These are phyloP conservation scores for Ganoderma multipileum DNA, from an alignment of 1,284 basidiomycete genomes.

Conservation along the genomic window DNA sequence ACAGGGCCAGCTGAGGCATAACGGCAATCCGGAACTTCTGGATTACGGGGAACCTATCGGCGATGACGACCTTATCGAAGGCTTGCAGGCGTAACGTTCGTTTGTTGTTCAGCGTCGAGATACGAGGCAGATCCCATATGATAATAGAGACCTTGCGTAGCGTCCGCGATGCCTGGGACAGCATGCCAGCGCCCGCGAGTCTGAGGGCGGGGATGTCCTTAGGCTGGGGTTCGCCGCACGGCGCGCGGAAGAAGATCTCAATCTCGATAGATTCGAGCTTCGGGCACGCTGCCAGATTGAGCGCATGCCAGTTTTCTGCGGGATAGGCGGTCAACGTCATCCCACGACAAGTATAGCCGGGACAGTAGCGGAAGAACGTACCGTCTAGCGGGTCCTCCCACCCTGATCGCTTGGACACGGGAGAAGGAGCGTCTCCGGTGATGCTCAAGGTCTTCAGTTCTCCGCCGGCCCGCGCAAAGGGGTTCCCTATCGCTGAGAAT, in stretches of 20 bases:
- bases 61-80: conserved; percentile 1
- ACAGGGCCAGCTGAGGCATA: background rate
- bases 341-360: background rate
- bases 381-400: background rate
- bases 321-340: background rate
- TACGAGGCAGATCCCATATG: background rate
- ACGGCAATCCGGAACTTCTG: background rate
- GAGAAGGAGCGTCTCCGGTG: background rate
- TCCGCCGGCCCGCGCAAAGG: background rate
- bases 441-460: background rate
- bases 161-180: background rate
- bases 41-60: background rate
- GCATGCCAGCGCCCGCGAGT: background rate
- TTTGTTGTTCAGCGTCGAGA: conserved; percentile 1
- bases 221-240: background rate
- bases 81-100: background rate
- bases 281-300: background rate
- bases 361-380: background rate
- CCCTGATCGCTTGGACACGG: background rate
- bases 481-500: background rate
- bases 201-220: background rate
- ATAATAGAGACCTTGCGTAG: background rate
- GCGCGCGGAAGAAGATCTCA: background rate
- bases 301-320: background rate
- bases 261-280: background rate